phyloP scores from a whole-genome alignment of 805 yeast genomes.

The Teunomyces kruisii region DNA sequence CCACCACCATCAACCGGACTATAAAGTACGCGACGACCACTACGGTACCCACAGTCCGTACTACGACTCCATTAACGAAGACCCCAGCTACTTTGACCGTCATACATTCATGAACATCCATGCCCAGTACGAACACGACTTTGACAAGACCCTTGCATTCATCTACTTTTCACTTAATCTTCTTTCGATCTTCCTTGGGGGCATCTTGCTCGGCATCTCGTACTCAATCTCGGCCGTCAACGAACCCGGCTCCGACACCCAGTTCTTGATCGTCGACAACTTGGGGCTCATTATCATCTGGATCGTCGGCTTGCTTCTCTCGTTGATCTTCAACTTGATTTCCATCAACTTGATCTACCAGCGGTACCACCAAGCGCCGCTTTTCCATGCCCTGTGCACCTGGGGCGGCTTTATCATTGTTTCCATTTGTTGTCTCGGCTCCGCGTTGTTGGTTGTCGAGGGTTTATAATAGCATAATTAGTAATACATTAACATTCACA shows the following conservation, averaged over 20 bases:
- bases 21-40: constrained; percentile 9
- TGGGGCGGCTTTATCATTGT: constrained; percentile 27
- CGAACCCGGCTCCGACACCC: constrained; percentile 16
- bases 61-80: constrained; percentile 37
- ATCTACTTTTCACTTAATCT: constrained; percentile 36
- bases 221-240: constrained; percentile 27
- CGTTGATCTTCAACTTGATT: constrained; percentile 33
- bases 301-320: constrained; percentile 30
- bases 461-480: not conserved
- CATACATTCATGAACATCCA: constrained; percentile 21
- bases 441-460: constrained; percentile 8
- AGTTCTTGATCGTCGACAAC: constrained; percentile 29
- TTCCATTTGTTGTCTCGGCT: constrained; percentile 20
- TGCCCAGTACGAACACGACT: constrained; percentile 28
- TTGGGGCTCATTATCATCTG: constrained; percentile 32
- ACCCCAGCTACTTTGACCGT: constrained; percentile 21
- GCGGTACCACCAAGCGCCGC: constrained; percentile 29
- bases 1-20: constrained; percentile 7
- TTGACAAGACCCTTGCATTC: constrained; percentile 36
- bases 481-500: too few species aligned
- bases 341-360: constrained; percentile 35
- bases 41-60: constrained; percentile 7
- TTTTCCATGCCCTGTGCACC: constrained; percentile 20
- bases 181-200: constrained; percentile 36
- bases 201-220: constrained; percentile 40